These are phyloP conservation scores for Podospora pseudopauciseta DNA, from an alignment of 495 filamentous ascomycete genomes.

Conservation along the genomic window DNA sequence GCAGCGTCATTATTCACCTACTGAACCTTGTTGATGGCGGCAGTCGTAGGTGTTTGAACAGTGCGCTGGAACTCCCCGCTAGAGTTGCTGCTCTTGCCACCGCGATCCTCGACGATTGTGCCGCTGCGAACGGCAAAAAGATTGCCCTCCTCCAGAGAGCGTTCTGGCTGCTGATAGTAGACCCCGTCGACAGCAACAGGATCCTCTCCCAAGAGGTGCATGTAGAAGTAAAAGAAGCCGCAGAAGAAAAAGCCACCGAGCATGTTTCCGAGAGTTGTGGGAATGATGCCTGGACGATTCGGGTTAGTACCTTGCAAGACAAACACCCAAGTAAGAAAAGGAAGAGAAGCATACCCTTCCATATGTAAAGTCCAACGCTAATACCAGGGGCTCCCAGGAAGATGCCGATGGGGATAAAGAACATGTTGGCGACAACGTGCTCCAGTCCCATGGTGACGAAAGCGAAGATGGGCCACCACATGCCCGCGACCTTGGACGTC, in stretches of 20 bases:
- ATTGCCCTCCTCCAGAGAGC: constrained; percentile 9
- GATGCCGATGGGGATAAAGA: constrained; percentile 57
- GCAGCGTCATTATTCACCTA: not conserved
- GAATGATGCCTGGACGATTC: constrained; percentile 45
- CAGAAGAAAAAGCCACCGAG: constrained; percentile 54
- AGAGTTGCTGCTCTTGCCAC: constrained; percentile 9
- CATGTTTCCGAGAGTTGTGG: constrained; percentile 55
- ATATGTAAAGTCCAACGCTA: constrained; percentile 56
- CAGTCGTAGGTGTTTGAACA: not conserved
- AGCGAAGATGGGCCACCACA: constrained; percentile 61
- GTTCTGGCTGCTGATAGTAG: constrained; percentile 15
- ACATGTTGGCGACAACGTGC: constrained; percentile 65
- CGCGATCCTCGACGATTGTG: constrained; percentile 4
- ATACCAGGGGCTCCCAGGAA: constrained; percentile 50
- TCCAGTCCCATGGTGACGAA: constrained; percentile 59
- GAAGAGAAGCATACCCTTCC: constrained; percentile 44
- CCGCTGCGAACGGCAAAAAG: constrained; percentile 9
- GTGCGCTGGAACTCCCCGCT: constrained; percentile 6
- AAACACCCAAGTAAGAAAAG: not conserved
- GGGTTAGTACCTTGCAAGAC: not conserved
- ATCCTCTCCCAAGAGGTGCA: constrained; percentile 38
- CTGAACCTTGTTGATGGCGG: constrained; percentile 2
- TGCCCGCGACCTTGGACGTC: constrained; percentile 55
- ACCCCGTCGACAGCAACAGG: constrained; percentile 24
- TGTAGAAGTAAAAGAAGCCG: constrained; percentile 50